Evolutionary conservation across 352 stramenopile species (phyloP).

Genomic region (Pythium myriotylum): DNA sequence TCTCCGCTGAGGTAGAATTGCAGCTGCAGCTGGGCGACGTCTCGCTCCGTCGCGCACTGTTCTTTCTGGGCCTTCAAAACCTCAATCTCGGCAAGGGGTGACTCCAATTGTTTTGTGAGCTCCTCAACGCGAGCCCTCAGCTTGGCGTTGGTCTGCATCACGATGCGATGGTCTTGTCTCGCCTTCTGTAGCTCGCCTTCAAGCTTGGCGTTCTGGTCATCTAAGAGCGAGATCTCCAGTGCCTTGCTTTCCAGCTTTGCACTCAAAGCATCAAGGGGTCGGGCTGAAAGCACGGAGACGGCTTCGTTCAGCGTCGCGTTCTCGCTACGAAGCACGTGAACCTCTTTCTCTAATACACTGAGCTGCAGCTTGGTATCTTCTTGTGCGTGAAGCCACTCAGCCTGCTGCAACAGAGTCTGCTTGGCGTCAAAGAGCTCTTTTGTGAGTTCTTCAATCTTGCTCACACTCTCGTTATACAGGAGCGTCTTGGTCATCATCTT

Average conservation of each 20-base stretch:
- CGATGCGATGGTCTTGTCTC: slow-evolving; percentile 30
- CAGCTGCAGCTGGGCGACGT: slow-evolving; percentile 58
- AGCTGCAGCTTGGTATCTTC: slow-evolving; percentile 37
- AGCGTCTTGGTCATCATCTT: slow-evolving; percentile 39
- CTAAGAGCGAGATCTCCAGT: slow-evolving; percentile 48
- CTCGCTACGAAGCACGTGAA: slow-evolving; percentile 57
- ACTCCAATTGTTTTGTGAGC: slow-evolving; percentile 21
- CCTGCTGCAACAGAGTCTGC: slow-evolving; percentile 42
- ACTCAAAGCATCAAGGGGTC: slow-evolving; percentile 56
- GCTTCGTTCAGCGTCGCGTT: slow-evolving; percentile 55
- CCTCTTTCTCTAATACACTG: slow-evolving; percentile 43
- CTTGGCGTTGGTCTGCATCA: slow-evolving; percentile 26
- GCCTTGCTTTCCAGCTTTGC: slow-evolving; percentile 44
- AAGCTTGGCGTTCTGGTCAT: slow-evolving; percentile 35
- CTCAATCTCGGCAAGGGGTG: slow-evolving; percentile 20
- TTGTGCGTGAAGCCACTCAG: slow-evolving; percentile 38
- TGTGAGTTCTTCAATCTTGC: slow-evolving; percentile 42
- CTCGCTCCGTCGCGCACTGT: slow-evolving; percentile 40
- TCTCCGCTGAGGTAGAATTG: slow-evolving; percentile 48
- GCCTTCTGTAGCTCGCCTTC: slow-evolving; percentile 21
- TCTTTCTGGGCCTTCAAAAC: slow-evolving; percentile 32
- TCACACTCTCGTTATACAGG: slow-evolving; percentile 43
- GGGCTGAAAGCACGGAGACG: slow-evolving; percentile 45
- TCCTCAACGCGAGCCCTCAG: slow-evolving; percentile 24
- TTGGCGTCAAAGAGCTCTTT: slow-evolving; percentile 46